Base-by-base conservation (phyloP, 106 monocot species). In the Dendrobium nobile region DNA sequence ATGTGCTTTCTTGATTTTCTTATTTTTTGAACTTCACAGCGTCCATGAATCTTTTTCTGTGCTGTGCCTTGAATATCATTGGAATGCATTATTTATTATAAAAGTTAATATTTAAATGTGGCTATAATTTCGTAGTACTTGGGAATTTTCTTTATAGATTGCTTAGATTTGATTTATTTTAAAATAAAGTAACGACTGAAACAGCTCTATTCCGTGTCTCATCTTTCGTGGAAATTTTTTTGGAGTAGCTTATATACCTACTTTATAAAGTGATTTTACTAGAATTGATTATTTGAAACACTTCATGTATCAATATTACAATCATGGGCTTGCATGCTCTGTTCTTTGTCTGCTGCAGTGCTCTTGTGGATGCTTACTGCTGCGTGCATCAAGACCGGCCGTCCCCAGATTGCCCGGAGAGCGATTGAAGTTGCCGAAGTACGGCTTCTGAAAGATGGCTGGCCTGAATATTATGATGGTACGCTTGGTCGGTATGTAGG, bases 381-480 rank as follows among this genome's bases (percentile, higher is more conserved):
- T 72, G 87, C 87, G 20, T 87, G 87, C 47, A 87, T 87, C 78
- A 87, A 87, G 78, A 84, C 84, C 4, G 87, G 87, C 17, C 81
- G 87, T 33, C 84, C 82, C 4, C 87, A 87, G 55, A 87, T 87
- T 37, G 87, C 87, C 5, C 82, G 84, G n/a, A 54, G 78, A 82
- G 87, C 87, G 19, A 87, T 87, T 5, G 87, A 84, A 56, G 79
- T 82, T 9, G 87, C 87, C 1, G 84, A 87, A 40, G 79, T 55
- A 79, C 79, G 87, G n/a, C 75, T 87, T 24, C 78, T 79, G 74
- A 87, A 82, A 58, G 87, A 87, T 58, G 58, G 87, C 70, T 87
- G 87, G 87, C 87, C 87, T 28, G 87, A 87, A 79, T 87, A 95
- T 81, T 95, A 95, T 41, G 95, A 95, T 40, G 95, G 95, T 3